Percentiles rank a stretch among this genome's conserved stretches.
phyloP scores from a whole-genome alignment of 2,329 filamentous ascomycete species.

The Fusarium palustre region DNA sequence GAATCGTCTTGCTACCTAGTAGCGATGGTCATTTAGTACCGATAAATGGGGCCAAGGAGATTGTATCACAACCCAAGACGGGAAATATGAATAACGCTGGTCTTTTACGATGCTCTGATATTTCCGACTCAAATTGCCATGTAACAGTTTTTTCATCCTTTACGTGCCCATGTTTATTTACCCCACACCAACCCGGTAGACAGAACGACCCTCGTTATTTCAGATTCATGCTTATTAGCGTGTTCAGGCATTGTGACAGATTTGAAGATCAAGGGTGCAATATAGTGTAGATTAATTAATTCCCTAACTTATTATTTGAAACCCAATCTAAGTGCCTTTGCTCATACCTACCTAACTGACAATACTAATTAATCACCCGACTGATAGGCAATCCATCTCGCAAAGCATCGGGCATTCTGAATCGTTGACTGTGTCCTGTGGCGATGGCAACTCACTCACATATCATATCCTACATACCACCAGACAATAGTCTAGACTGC shows the following conservation, averaged over 20 bases:
- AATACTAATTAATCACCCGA: not conserved
- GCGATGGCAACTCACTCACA: constrained; percentile 8
- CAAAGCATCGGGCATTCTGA: not conserved
- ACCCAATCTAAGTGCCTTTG: not conserved
- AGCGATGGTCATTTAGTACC: not conserved
- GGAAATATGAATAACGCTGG: not conserved
- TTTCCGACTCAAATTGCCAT: not conserved
- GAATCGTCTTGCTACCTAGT: not conserved
- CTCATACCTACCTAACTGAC: not conserved
- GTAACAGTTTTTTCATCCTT: constrained; percentile 1
- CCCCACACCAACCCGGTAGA: constrained; percentile 18
- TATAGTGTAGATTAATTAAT: not conserved
- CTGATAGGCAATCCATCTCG: constrained; percentile 1
- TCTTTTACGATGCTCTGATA: not conserved
- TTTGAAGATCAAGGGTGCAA: constrained; percentile 12
- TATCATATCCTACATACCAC: constrained; percentile 14
- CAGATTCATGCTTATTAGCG: constrained; percentile 7
- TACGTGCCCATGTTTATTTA: constrained; percentile 10
- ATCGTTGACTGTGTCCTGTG: constrained; percentile 7
- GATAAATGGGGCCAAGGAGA: too few species aligned
- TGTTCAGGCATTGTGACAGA: constrained; percentile 8
- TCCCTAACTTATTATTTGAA: constrained; percentile 1
- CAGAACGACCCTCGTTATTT: constrained; percentile 32
- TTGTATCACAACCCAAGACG: not conserved
- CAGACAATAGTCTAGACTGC: constrained; percentile 18